These are phyloP conservation scores for Crithidia thermophila DNA, from an alignment of 208 protist species.

Conservation along the genomic window DNA sequence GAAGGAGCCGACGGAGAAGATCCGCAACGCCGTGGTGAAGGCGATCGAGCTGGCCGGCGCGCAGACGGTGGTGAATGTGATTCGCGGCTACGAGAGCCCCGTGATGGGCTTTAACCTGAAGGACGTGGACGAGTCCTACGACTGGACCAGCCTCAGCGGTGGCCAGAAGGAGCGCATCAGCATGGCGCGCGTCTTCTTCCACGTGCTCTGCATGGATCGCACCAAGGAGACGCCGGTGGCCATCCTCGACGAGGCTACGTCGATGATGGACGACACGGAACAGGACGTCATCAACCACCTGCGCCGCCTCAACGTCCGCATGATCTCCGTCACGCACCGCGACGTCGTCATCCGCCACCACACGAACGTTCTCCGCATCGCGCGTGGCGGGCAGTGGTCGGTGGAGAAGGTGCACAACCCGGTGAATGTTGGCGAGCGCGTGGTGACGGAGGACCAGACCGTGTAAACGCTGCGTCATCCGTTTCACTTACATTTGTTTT, in stretches of 20 bases:
- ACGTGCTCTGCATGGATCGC: constrained; percentile 68
- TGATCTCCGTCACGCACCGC: constrained; percentile 86
- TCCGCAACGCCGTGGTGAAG: constrained; percentile 45
- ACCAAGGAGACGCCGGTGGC: constrained; percentile 57
- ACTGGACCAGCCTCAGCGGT: constrained; percentile 86
- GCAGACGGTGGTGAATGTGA: constrained; percentile 70
- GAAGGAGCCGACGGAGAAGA: constrained; percentile 27
- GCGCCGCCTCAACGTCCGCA: constrained; percentile 69
- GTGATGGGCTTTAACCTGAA: constrained; percentile 55
- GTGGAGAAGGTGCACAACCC: constrained; percentile 50
- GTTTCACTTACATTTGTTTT: neutral
- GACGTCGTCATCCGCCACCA: constrained; percentile 83
- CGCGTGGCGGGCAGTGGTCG: constrained; percentile 53
- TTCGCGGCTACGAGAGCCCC: constrained; percentile 73
- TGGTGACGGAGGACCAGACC: constrained; percentile 29
- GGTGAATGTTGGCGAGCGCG: constrained; percentile 45
- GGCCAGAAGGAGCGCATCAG: constrained; percentile 90
- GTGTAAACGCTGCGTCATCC: constrained; percentile 18
- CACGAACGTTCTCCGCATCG: constrained; percentile 65
- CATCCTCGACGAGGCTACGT: constrained; percentile 87
- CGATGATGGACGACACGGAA: constrained; percentile 91
- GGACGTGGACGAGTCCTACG: constrained; percentile 64
- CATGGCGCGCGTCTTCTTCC: constrained; percentile 88
- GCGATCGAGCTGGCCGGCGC: constrained; percentile 72
- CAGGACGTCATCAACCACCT: constrained; percentile 83